Conservation (phyloP, 139 green algal species). For the Chara braunii region DNA sequence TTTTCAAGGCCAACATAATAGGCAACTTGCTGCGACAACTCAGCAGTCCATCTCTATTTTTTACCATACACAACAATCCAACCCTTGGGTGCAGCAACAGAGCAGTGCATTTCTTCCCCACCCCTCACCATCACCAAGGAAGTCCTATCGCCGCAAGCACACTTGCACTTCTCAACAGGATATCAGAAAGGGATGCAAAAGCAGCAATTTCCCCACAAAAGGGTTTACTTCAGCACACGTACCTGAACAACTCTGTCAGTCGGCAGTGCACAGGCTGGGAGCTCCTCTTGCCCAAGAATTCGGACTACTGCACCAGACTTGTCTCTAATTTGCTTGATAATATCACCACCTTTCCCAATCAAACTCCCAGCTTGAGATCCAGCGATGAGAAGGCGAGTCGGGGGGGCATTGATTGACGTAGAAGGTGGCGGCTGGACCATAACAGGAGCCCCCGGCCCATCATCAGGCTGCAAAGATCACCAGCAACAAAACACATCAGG, state of each 20-base stretch:
- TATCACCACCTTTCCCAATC: constrained; percentile 27
- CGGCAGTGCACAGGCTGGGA: not conserved
- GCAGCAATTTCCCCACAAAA: not conserved
- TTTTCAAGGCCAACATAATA: too few species aligned
- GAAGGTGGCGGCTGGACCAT: too few species aligned
- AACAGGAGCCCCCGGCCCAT: too few species aligned
- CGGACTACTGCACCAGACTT: constrained; percentile 8
- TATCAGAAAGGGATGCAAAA: too few species aligned
- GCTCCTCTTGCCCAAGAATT: constrained; percentile 11
- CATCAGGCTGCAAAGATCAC: too few species aligned
- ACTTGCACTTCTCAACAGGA: not conserved
- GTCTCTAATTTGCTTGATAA: constrained; percentile 36
- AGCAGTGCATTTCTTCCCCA: not conserved
- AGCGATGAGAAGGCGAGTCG: constrained; percentile 22
- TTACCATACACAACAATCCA: not conserved
- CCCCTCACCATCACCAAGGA: not conserved
- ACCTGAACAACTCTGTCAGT: constrained; percentile 32
- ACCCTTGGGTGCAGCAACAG: too few species aligned
- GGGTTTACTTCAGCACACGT: not conserved
- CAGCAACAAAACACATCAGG: too few species aligned
- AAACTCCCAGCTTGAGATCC: constrained; percentile 13
- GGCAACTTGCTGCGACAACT: too few species aligned
- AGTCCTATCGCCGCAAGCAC: not conserved
- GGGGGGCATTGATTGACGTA: too few species aligned
- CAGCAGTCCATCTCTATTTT: not conserved